phyloP scores from a whole-genome alignment of 352 stramenopile genomes.

The Hyphochytrium catenoides region DNA sequence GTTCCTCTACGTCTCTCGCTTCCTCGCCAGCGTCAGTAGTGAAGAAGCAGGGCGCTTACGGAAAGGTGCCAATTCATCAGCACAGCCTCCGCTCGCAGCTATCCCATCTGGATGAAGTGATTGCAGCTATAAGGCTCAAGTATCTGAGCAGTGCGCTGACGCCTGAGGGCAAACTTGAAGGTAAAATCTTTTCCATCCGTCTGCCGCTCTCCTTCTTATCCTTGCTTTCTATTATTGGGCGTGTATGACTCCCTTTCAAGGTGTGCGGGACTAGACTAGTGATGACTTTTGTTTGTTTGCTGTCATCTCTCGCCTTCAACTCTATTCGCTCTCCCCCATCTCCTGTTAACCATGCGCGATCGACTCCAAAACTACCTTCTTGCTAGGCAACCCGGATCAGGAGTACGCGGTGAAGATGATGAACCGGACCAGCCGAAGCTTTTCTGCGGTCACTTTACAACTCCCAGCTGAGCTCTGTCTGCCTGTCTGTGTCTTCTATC shows the following conservation, averaged over 20 bases:
- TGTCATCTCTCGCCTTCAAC: too few species aligned
- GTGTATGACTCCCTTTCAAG: constrained; percentile 37
- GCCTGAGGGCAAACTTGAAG: too few species aligned
- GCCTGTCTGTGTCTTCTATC: constrained; percentile 72
- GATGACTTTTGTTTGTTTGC: constrained; percentile 26
- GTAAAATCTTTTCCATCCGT: too few species aligned
- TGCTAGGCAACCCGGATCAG: constrained; percentile 16
- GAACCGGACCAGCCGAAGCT: constrained; percentile 47
- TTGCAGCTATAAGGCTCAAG: constrained; percentile 31
- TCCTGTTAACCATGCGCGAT: too few species aligned
- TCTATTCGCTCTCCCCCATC: too few species aligned
- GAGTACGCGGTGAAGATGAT: constrained; percentile 59
- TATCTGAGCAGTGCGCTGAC: too few species aligned
- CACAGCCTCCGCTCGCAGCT: constrained; percentile 45
- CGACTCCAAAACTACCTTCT: too few species aligned
- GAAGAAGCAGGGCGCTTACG: constrained; percentile 76
- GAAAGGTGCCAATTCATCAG: constrained; percentile 56
- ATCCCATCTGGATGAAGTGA: constrained; percentile 37
- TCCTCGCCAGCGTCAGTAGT: constrained; percentile 6
- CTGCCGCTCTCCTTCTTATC: too few species aligned
- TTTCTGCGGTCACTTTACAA: constrained; percentile 66
- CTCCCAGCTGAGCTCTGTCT: constrained; percentile 38
- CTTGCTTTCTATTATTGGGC: too few species aligned
- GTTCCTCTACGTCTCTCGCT: constrained; percentile 3
- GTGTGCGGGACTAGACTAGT: constrained; percentile 12